A percentile compares a stretch with the other conserved stretches of the same genome.
These are phyloP conservation scores for Elsinoe fawcettii DNA, from an alignment of 2,329 filamentous ascomycete species.

Conservation along the genomic window DNA sequence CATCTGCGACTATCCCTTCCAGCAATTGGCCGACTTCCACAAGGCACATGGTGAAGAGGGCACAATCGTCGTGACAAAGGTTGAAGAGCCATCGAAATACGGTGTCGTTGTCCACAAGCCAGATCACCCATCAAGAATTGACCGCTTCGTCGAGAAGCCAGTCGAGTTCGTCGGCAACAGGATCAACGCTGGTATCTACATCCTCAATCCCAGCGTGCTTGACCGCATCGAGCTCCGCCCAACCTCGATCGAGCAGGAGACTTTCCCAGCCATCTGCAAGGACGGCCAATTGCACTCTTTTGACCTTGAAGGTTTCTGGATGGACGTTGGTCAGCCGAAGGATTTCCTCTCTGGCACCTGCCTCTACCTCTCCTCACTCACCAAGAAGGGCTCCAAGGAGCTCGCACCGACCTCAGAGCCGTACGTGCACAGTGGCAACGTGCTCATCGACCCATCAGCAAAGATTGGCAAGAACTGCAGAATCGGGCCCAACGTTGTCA, in stretches of 20 bases:
- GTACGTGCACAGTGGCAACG: conserved; percentile 87
- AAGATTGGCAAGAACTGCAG: conserved; percentile 98
- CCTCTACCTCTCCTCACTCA: conserved; percentile 85
- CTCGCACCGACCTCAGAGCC: conserved; percentile 66
- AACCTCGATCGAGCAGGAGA: conserved; percentile 97
- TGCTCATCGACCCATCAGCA: conserved; percentile 85
- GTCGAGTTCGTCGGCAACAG: conserved; percentile 98
- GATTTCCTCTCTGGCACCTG: conserved; percentile 96
- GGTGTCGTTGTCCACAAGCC: conserved; percentile 98
- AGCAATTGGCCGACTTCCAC: conserved; percentile 84
- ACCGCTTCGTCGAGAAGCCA: conserved; percentile 98
- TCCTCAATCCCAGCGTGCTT: conserved; percentile 86
- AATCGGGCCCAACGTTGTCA: conserved; percentile 94
- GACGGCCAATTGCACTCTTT: conserved; percentile 92
- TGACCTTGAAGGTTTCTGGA: conserved; percentile 97
- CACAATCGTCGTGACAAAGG: conserved; percentile 97
- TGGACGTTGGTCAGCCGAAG: conserved; percentile 98
- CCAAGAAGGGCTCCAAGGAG: conserved; percentile 81
- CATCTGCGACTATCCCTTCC: conserved; percentile 96
- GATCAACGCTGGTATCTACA: conserved; percentile 98
- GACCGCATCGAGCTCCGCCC: conserved; percentile 90
- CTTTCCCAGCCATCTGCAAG: conserved; percentile 86
- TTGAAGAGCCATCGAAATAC: conserved; percentile 98
- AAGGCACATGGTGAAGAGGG: conserved; percentile 88
- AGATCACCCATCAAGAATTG: conserved; percentile 81